Evolutionary conservation across 2,329 filamentous ascomycete species (phyloP).

Genomic region (Waltergamsia citrina): DNA sequence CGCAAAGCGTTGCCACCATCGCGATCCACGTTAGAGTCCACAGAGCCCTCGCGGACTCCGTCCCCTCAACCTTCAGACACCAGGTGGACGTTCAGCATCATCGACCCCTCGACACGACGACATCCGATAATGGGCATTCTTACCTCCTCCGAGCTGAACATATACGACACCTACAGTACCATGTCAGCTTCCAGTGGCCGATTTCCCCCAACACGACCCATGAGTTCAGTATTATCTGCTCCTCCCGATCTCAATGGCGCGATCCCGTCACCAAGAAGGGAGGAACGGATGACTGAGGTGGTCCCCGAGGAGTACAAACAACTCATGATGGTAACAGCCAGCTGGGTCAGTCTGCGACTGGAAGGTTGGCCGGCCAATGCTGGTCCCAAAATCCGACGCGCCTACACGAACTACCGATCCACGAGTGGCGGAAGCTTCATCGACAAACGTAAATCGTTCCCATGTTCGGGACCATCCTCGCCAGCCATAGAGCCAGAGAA

Average conservation of each 20-base stretch:
- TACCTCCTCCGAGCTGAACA: conserved; percentile 52
- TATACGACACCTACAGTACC: conserved; percentile 58
- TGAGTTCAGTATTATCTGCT: too few relatives aligned
- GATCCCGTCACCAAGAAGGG: conserved; percentile 4
- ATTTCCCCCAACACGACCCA: conserved; percentile 33
- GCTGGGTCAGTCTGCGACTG: conserved; percentile 26
- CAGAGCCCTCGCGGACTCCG: conserved; percentile 9
- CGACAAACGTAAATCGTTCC: conserved; percentile 1
- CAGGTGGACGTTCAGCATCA: conserved; percentile 69
- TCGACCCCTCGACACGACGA: conserved; percentile 57
- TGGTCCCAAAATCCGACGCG: conserved; percentile 1
- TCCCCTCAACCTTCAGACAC: conserved; percentile 25
- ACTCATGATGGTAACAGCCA: conserved; percentile 26
- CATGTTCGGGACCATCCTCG: neutral
- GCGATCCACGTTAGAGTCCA: conserved; percentile 8
- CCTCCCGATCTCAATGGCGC: neutral
- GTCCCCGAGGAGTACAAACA: conserved; percentile 22
- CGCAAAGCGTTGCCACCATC: conserved; percentile 25
- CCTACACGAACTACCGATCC: neutral
- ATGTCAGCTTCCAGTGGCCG: conserved; percentile 39
- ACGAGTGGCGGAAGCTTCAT: neutral
- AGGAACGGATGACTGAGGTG: conserved; percentile 17
- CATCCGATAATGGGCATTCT: conserved; percentile 69
- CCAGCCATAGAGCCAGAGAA: neutral
- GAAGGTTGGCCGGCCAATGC: conserved; percentile 19